These are phyloP conservation scores for Picea sitchensis DNA, from an alignment of 75 land plant species.

Conservation along the genomic window DNA sequence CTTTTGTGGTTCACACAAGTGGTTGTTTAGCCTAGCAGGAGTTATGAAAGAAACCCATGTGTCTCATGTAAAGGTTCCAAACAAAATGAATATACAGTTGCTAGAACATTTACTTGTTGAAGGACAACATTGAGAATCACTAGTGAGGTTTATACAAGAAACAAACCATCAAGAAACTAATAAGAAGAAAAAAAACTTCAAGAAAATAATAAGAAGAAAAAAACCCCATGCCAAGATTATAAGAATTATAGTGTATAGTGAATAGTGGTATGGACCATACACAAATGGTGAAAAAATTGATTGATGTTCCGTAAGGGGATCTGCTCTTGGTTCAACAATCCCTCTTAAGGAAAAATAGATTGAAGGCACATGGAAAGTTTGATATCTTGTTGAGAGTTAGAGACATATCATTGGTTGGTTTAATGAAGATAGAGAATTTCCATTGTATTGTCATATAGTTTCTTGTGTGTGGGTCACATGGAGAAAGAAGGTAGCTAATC, in stretches of 20 bases:
- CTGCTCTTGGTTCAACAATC: constrained; percentile 63
- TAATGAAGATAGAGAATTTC: no score
- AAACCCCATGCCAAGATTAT: constrained; percentile 16
- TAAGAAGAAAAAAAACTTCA: constrained; percentile 14
- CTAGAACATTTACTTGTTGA: constrained; percentile 81
- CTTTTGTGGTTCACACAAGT: constrained; percentile 54
- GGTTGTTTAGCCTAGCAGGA: constrained; percentile 59
- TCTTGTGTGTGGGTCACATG: no score
- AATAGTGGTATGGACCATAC: constrained; percentile 89
- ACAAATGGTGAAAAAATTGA: constrained; percentile 76
- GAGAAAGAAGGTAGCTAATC: no score
- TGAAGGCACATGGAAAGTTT: constrained; percentile 49
- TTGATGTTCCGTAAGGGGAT: constrained; percentile 63
- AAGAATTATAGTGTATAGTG: constrained; percentile 54
- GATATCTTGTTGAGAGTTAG: constrained; percentile 7
- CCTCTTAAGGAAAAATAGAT: constrained; percentile 41
- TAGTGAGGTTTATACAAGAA: constrained; percentile 63
- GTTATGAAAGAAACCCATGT: constrained; percentile 2
- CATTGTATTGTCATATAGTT: no score
- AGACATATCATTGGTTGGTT: neutral
- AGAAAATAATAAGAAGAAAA: constrained; percentile 8
- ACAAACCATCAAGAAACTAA: constrained; percentile 16
- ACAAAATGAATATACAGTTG: constrained; percentile 24
- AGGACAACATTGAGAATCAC: constrained; percentile 34
- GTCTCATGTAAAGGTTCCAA: neutral